Base-by-base conservation (phyloP, 768 basidiomycete genomes). In the Amanita subjunquillea region DNA sequence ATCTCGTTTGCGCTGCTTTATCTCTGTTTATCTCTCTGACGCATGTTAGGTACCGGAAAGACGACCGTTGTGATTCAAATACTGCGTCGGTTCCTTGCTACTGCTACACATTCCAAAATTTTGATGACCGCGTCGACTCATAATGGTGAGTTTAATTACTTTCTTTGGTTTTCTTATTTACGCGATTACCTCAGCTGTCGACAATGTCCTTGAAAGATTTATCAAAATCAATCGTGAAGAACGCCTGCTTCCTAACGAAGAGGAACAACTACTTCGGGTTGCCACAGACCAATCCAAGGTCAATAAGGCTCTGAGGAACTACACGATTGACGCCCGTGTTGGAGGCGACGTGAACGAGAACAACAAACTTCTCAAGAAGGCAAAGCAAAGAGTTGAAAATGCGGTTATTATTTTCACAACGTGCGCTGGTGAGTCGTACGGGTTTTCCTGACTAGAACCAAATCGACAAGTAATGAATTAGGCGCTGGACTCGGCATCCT, bases 91-190 rank as follows among this genome's bases (percentile, higher is more conserved):
- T 62, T 79, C 50, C 25, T 53, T 20, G 15, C 25, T 5, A 44
- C 15, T 12, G 55, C 74, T 56, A 61, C 62, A 44, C 58, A 55
- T 40, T 62, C 62, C 7, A 81, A 76, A 58, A 78, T 85, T 23
- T 67, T 85, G 23, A 82, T 85, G 82, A 82, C 82, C 0, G 83
- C 83, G 0, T 85, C 84, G 0, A 84, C 83, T 0, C 81, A 83
- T 57, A 85, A 84, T 54, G 82, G 82, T 78, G 58, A 55, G 56
- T 25, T 17, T 54, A 27, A 2, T 36, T 23, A 32, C 15, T 29
- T 17, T 9, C 27, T 6, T 32, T 36, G 15, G 27, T 6, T 39
- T 37, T 2, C 10, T 27, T 29, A n/a, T 13, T 29, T 27, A 45
- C 44, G 15, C 4, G 30, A 17, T 27, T 20, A 43, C 39, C 20